These are phyloP conservation scores for Colletotrichum zoysiae DNA, from an alignment of 2,329 filamentous ascomycete species.

Conservation along the genomic window DNA sequence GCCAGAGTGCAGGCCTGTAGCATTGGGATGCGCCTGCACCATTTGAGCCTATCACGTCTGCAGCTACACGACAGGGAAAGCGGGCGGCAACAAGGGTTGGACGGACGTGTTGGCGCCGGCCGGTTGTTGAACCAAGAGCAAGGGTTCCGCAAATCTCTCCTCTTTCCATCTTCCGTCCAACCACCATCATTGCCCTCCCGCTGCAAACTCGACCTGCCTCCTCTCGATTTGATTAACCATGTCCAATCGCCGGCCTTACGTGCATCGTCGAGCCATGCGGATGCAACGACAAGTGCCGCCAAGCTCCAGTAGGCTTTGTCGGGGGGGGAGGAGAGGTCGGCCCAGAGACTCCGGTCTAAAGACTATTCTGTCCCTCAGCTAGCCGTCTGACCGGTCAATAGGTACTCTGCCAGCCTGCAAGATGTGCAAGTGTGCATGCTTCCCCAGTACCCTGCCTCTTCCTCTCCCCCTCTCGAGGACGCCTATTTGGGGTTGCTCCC, in stretches of 20 bases:
- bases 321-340: conserved; percentile 22
- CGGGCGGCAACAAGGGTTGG: conserved; percentile 47
- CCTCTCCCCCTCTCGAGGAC: conserved; percentile 6
- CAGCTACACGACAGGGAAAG: conserved; percentile 41
- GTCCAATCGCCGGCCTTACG: conserved; percentile 39
- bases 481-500: conserved; percentile 29
- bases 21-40: conserved; percentile 36
- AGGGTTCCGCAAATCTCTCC: conserved; percentile 32
- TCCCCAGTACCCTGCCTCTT: not conserved
- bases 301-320: conserved; percentile 39
- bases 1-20: conserved; percentile 45
- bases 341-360: conserved; percentile 8
- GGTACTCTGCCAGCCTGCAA: conserved; percentile 2
- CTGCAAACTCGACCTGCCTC: conserved; percentile 40
- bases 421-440: conserved; percentile 24
- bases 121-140: conserved; percentile 31
- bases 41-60: conserved; percentile 48
- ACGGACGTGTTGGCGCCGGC: conserved; percentile 42
- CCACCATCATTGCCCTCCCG: conserved; percentile 48
- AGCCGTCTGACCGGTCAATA: conserved; percentile 14
- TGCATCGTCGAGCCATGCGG: conserved; percentile 44
- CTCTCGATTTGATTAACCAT: conserved; percentile 30
- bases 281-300: conserved; percentile 48
- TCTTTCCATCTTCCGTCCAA: conserved; percentile 36
- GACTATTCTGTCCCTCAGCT: conserved; percentile 2